Evolutionary conservation across 345 rosid species (phyloP).

Genomic region (Sonneratia alba): DNA sequence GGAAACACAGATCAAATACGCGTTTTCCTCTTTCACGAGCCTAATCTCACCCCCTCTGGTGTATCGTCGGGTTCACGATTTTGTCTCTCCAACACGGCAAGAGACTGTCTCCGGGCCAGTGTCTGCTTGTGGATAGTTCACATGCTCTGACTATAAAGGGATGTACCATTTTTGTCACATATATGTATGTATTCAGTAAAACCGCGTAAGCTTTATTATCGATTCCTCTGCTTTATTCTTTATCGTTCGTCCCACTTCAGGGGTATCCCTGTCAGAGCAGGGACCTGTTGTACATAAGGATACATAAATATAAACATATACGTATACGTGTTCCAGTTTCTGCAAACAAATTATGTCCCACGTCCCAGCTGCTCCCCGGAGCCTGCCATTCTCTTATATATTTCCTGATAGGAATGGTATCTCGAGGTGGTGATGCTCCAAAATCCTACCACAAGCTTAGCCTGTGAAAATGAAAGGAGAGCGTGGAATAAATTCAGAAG

Average conservation of each 20-base stretch:
- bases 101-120: not conserved
- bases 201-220: not conserved
- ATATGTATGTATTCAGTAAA: not conserved
- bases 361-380: not conserved
- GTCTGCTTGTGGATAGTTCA: not conserved
- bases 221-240: not conserved
- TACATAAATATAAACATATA: not conserved
- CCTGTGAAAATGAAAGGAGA: not conserved
- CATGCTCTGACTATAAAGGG: not conserved
- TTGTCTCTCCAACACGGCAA: not conserved
- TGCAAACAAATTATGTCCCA: not conserved
- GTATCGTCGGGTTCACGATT: not conserved
- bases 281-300: not conserved
- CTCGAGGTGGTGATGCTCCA: conserved; percentile 3
- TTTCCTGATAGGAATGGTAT: not conserved
- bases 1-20: not conserved
- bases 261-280: not conserved
- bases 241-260: not conserved
- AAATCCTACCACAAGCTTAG: not conserved
- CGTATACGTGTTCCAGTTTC: not conserved
- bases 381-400: not conserved
- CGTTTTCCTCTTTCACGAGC: not conserved
- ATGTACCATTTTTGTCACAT: not conserved
- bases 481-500: no score
- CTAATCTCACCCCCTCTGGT: not conserved